Percentiles rank a stretch among this genome's conserved stretches.
phyloP scores from a whole-genome alignment of 768 basidiomycete genomes.

The Leccinum fibrillosum region DNA sequence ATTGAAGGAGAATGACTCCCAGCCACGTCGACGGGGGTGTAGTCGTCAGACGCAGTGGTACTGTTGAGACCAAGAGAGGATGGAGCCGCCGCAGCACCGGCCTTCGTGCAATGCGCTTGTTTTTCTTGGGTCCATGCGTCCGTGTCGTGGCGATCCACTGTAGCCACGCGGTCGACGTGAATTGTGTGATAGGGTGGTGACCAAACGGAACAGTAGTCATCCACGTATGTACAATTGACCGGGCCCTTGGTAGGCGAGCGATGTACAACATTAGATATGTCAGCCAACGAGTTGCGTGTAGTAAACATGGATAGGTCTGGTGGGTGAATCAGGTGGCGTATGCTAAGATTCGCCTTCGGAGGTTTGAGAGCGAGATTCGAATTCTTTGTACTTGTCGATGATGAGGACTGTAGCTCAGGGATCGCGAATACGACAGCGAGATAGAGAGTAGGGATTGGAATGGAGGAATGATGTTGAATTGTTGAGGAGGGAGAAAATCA shows the following conservation, averaged over 20 bases:
- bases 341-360: constrained; percentile 2
- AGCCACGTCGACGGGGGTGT: not conserved
- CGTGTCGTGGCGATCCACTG: constrained; percentile 24
- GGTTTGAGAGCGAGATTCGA: not conserved
- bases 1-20: not conserved
- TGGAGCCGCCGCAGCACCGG: constrained; percentile 7
- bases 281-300: constrained; percentile 1
- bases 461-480: not conserved
- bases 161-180: constrained; percentile 20
- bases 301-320: constrained; percentile 8
- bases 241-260: not conserved
- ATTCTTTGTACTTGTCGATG: constrained; percentile 2
- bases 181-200: constrained; percentile 7
- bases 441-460: not conserved
- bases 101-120: constrained; percentile 7
- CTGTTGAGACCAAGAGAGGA: constrained; percentile 10
- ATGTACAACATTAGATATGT: constrained; percentile 8
- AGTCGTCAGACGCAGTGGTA: not conserved
- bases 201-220: constrained; percentile 5
- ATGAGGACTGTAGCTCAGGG: not conserved
- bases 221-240: not conserved
- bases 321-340: constrained; percentile 8
- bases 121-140: constrained; percentile 19
- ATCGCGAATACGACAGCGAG: constrained; percentile 7
- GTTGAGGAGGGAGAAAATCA: not conserved